Evolutionary conservation across 176 grass and related monocot genomes (phyloP).

Genomic region (Lolium perenne): DNA sequence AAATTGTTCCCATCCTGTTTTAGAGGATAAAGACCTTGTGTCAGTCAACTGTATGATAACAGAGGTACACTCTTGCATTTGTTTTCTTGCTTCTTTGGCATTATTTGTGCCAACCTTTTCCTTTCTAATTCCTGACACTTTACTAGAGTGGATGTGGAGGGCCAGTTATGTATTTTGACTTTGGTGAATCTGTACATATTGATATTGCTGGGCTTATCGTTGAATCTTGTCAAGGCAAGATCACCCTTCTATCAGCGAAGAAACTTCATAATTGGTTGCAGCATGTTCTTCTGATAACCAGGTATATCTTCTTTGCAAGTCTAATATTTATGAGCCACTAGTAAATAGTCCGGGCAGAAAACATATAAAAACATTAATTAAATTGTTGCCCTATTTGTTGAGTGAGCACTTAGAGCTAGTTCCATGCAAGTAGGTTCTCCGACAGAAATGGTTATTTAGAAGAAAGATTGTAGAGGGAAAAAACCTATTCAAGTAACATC

Average conservation of each 20-base stretch:
- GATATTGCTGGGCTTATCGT: neutral
- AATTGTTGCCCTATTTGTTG: too few relatives aligned
- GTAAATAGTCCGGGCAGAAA: neutral
- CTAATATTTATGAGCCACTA: neutral
- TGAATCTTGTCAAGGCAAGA: neutral
- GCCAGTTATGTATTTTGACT: neutral
- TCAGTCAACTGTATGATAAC: neutral
- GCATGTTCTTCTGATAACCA: neutral
- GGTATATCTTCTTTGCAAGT: neutral
- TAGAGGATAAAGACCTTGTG: neutral
- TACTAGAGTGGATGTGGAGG: neutral
- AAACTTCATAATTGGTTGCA: neutral
- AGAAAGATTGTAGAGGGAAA: neutral
- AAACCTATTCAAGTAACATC: neutral
- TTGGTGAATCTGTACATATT: neutral
- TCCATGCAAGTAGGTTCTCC: neutral
- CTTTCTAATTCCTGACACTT: neutral
- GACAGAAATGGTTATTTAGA: too few relatives aligned
- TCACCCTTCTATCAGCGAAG: neutral
- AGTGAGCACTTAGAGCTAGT: too few relatives aligned
- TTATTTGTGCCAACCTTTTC: neutral
- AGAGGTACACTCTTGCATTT: neutral
- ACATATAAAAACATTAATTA: neutral
- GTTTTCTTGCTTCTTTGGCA: neutral
- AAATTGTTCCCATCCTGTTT: neutral